A percentile compares a stretch with the other conserved stretches of the same genome.
These are phyloP conservation scores for Elaeagnus macrophylla DNA, from an alignment of 306 rosid species.

Conservation along the genomic window DNA sequence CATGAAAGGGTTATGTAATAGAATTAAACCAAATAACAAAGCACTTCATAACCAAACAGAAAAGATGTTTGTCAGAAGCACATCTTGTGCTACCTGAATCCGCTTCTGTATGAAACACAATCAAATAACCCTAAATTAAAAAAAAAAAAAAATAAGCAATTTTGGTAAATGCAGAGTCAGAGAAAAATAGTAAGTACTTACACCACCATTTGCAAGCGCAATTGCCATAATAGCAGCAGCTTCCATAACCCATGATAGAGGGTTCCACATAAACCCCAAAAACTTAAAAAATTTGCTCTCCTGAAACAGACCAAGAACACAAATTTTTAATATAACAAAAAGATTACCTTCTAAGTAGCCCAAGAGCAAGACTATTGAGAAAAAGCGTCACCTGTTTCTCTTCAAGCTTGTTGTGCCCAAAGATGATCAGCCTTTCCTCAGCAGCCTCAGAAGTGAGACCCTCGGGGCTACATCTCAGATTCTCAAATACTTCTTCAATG, in stretches of 20 bases:
- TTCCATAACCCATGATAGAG: conserved; percentile 99
- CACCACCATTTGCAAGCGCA: conserved; percentile 99
- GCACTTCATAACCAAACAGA: too few relatives aligned
- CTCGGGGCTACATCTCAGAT: conserved; percentile 91
- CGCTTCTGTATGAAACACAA: too few relatives aligned
- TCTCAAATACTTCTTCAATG: conserved; percentile 91
- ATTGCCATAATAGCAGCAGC: conserved; percentile 99
- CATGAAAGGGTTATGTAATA: too few relatives aligned
- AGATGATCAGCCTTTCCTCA: conserved; percentile 71
- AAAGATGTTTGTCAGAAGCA: too few relatives aligned
- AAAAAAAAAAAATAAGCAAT: neutral
- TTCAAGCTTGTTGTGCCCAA: conserved; percentile 95
- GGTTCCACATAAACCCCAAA: conserved; percentile 99
- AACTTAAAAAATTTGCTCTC: conserved; percentile 84
- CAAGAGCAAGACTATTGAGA: neutral
- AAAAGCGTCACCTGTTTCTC: conserved; percentile 52
- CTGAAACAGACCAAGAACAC: conserved; percentile 39
- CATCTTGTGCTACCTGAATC: too few relatives aligned
- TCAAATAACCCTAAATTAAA: neutral
- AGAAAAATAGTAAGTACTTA: conserved; percentile 27
- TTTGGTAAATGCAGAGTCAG: neutral
- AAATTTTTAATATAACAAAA: conserved; percentile 9
- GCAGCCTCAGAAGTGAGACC: conserved; percentile 84
- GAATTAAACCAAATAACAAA: too few relatives aligned
- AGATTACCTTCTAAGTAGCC: neutral